Evolutionary conservation across 2,329 filamentous ascomycete genomes (phyloP).

Genomic region (Stemphylium lycopersici): DNA sequence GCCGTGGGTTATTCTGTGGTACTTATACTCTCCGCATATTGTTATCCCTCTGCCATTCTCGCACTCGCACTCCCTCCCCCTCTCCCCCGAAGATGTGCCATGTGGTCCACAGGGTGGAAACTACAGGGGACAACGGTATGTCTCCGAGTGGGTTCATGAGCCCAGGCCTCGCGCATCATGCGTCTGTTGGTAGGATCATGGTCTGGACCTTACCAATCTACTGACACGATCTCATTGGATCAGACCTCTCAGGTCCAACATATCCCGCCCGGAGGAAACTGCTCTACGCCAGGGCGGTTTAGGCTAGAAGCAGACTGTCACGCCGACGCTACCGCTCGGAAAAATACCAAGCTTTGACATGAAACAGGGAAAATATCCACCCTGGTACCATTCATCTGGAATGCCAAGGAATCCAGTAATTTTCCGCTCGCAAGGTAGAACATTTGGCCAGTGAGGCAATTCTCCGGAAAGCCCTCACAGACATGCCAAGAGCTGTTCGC

Average conservation of each 20-base stretch:
- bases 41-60: background rate
- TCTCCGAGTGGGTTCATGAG: background rate
- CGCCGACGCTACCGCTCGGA: slow-evolving; percentile 8
- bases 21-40: slow-evolving; percentile 16
- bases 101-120: background rate
- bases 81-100: slow-evolving; percentile 3
- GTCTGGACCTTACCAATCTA: background rate
- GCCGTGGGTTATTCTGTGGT: slow-evolving; percentile 4
- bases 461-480: slow-evolving; percentile 5
- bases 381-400: background rate
- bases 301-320: slow-evolving; percentile 8
- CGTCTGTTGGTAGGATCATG: background rate
- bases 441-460: slow-evolving; percentile 9
- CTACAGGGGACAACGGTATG: background rate
- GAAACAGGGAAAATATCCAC: slow-evolving; percentile 17
- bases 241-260: background rate
- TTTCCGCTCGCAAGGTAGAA: slow-evolving; percentile 6
- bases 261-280: background rate
- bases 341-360: slow-evolving; percentile 10
- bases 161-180: slow-evolving; percentile 2
- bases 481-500: background rate
- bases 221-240: background rate
- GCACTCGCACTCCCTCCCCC: background rate
- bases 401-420: slow-evolving; percentile 5
- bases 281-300: slow-evolving; percentile 1